These are phyloP conservation scores for Digitaria exilis DNA, from an alignment of 202 grass and related monocot genomes.

Conservation along the genomic window DNA sequence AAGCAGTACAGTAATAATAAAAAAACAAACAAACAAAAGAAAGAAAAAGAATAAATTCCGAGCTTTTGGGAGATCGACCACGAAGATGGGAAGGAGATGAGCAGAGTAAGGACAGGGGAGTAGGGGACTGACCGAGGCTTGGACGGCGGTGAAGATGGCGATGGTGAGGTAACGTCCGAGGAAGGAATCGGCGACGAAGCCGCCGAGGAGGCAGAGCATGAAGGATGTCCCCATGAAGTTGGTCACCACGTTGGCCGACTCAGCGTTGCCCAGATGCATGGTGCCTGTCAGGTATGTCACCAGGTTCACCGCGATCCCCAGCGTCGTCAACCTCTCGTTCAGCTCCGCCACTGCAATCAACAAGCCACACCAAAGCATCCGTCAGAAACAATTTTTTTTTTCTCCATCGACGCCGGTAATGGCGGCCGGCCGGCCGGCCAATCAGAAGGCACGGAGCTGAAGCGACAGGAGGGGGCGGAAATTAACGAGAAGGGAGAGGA, in stretches of 20 bases:
- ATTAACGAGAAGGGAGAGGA: no score
- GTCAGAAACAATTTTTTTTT: no score
- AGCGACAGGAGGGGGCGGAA: background rate
- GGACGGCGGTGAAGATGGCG: slow-evolving; percentile 78
- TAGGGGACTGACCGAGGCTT: slow-evolving; percentile 56
- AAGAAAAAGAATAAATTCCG: no score
- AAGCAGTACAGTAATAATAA: no score
- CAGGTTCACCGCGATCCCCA: slow-evolving; percentile 85
- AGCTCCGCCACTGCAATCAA: slow-evolving; percentile 74
- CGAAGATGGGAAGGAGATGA: background rate
- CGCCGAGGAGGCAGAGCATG: slow-evolving; percentile 96
- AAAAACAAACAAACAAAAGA: no score
- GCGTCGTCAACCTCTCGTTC: slow-evolving; percentile 80
- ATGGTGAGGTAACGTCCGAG: slow-evolving; percentile 89
- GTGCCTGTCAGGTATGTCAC: slow-evolving; percentile 81
- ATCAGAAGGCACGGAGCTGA: no score
- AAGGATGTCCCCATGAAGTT: slow-evolving; percentile 99
- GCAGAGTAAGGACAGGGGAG: no score
- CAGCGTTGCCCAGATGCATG: slow-evolving; percentile 83
- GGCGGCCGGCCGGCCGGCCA: background rate
- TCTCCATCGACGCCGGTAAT: background rate
- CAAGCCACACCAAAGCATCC: no score
- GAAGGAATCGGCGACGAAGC: slow-evolving; percentile 84
- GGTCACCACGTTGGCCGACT: slow-evolving; percentile 80
- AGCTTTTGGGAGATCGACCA: background rate